Evolutionary conservation across 2,329 filamentous ascomycete species (phyloP), one percentile per base, ranked within the genome.

Genomic region (Penicillium sp.): DNA sequence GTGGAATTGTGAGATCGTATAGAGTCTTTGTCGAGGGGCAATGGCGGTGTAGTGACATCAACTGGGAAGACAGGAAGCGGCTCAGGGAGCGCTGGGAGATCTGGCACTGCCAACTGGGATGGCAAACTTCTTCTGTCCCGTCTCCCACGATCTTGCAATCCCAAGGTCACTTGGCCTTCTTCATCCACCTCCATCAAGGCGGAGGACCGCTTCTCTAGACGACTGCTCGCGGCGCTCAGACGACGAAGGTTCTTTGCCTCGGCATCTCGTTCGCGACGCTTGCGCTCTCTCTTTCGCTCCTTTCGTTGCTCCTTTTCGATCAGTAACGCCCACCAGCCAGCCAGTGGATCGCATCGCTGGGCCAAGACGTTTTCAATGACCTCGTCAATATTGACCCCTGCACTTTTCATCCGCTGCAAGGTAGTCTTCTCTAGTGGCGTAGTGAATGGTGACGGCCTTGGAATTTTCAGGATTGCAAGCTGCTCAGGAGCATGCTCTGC

Each of bases 241-340:
- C 93, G 85, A 48, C 91, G 82, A 29, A 94, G 79, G 57, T 85
- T 90, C 70, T 91, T 88, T 53, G 85, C 85, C 66, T 97, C 91
- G 1, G 83, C 81, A 65, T 99, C 92, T 63, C 85, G 86, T 69
- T 97, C 92, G 67, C 83, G 91, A 8, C 93, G 84, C 69, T 93
- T 97, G 49, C 85, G 84, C 65, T 97, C 91, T 58, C 87, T 81
- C 57, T 91, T 81, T 58, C 78, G 82, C 60, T 92, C 87, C 72
- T 99, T 99, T 8, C 91, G 85, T 69, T 91, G 85, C 69, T 99
- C 94, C 71, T 97, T 99, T 68, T 97, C 94, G 9, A 97, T 85
- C 36, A 99, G 76, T 27, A 99, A 75, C 3, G 90, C 89, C 94
- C 94, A 99, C 94, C 94, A 99, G 6, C 94, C 94, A 47, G 91